Base-by-base conservation (phyloP, 164 flowering plant species). In the Taxillus chinensis region DNA sequence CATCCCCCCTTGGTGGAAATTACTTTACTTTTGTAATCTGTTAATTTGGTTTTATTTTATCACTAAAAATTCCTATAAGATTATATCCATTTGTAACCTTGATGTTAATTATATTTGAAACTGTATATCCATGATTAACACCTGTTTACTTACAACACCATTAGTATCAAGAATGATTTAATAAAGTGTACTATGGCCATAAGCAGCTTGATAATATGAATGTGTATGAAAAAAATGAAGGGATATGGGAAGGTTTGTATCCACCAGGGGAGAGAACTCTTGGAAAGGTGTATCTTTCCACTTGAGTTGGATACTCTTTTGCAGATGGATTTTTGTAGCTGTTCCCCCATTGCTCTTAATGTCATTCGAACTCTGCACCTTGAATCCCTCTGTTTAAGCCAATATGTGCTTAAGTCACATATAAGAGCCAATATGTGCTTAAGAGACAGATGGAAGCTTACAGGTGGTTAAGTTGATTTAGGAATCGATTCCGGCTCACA, bases 291-390 rank as follows among this genome's bases (percentile, higher is more conserved):
- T 55, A 85, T 89, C 4, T 79, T 82, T 86, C 76, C 15, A 86
- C 86, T 27, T n/a, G n/a, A 0, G 80, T 84, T 0, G 96, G 96
- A 92, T 92, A 80, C 86, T 78, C 73, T 85, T n/a, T n/a, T 86
- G 71, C 80, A 77, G 54, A 92, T 86, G 4, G 96, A 85, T 70
- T 85, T 90, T 0, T 97, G 98, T 8, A 92, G 77, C 66, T 90
- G 97, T 16, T 90, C 95, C 38, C 90, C 77, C 62, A 90, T n/a
- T n/a, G 62, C 5, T 85, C 84, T 3, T 90, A 83, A 68, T 92
- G 96, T n/a, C n/a, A 73, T 92, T 90, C 69, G 88, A 82, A 68
- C 80, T 83, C 80, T 92, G 96, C 2, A 97, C 95, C 78, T 86
- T 85, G 64, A 82, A 92, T 51, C 86, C n/a, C n/a, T 84, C 63